Percentiles rank a stretch among this genome's conserved stretches.
Conservation (phyloP, 345 rosid species). For the Acer yangbiense region DNA sequence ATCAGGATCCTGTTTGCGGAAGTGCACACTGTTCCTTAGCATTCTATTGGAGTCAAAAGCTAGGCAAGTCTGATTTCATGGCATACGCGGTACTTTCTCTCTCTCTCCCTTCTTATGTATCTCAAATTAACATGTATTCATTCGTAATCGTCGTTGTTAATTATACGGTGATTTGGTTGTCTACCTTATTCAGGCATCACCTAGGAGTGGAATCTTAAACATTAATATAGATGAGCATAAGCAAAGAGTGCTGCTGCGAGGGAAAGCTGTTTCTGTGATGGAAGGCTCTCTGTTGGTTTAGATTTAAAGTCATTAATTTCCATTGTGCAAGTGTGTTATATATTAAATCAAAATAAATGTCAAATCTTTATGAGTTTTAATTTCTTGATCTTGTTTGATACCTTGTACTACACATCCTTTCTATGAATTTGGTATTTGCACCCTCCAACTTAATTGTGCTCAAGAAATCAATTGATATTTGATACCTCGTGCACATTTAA, state of each 20-base stretch:
- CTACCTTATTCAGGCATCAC: too few species aligned
- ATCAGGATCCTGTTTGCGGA: slow-evolving; percentile 81
- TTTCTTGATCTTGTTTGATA: not conserved
- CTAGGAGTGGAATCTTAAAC: too few species aligned
- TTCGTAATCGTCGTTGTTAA: too few species aligned
- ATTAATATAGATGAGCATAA: too few species aligned
- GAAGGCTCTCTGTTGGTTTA: slow-evolving; percentile 44
- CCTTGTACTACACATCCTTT: not conserved
- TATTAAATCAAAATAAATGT: not conserved
- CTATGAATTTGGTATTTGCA: too few species aligned
- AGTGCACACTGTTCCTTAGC: slow-evolving; percentile 81
- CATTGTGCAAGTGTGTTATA: not conserved
- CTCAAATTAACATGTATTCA: too few species aligned
- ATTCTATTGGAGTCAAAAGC: slow-evolving; percentile 67
- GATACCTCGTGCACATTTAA: not conserved
- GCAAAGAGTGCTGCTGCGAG: too few species aligned
- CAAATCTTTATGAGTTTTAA: not conserved
- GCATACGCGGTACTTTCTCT: slow-evolving; percentile 56
- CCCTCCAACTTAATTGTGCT: too few species aligned
- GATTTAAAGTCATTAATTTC: not conserved
- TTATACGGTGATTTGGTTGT: too few species aligned
- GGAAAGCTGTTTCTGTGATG: too few species aligned
- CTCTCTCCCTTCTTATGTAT: not conserved
- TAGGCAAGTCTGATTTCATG: slow-evolving; percentile 57
- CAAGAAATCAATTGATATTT: not conserved